phyloP scores from a whole-genome alignment of 768 basidiomycete genomes.

The Lactarius deliciosus region DNA sequence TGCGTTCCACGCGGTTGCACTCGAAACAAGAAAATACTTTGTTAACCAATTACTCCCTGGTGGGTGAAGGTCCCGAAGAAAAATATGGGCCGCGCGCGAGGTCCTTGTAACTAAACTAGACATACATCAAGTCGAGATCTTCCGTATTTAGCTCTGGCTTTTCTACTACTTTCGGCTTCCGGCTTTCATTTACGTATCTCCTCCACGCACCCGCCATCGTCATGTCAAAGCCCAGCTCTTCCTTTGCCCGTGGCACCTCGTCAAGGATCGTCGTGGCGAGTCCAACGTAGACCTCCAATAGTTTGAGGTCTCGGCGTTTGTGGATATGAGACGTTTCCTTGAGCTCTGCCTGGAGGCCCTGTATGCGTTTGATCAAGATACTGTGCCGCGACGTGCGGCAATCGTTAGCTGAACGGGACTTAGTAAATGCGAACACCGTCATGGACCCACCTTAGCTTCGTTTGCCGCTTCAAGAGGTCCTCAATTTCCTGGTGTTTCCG shows the following conservation, averaged over 20 bases:
- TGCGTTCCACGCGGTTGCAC: not conserved
- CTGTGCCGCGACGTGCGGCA: not conserved
- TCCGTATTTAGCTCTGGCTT: conserved; percentile 20
- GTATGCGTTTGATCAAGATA: conserved; percentile 5
- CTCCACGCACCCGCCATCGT: conserved; percentile 14
- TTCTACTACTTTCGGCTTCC: conserved; percentile 17
- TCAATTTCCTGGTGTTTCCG: conserved; percentile 25
- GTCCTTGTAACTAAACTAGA: not conserved
- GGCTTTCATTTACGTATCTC: conserved; percentile 5
- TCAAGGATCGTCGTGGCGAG: not conserved
- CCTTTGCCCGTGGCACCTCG: conserved; percentile 12
- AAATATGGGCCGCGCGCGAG: not conserved
- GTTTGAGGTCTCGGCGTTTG: conserved; percentile 9
- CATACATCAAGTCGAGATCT: conserved; percentile 12
- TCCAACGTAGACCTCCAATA: not conserved
- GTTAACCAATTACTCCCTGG: not conserved
- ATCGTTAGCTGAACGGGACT: not conserved
- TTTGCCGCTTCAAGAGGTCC: conserved; percentile 20
- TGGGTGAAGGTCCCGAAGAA: not conserved
- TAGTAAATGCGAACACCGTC: not conserved
- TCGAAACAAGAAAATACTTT: not conserved
- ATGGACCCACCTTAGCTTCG: conserved; percentile 11
- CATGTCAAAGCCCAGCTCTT: conserved; percentile 14
- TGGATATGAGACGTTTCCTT: conserved; percentile 10
- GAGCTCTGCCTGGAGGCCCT: conserved; percentile 2